Conservation (phyloP, 163 green algal species). For the Prototheca wickerhamii region DNA sequence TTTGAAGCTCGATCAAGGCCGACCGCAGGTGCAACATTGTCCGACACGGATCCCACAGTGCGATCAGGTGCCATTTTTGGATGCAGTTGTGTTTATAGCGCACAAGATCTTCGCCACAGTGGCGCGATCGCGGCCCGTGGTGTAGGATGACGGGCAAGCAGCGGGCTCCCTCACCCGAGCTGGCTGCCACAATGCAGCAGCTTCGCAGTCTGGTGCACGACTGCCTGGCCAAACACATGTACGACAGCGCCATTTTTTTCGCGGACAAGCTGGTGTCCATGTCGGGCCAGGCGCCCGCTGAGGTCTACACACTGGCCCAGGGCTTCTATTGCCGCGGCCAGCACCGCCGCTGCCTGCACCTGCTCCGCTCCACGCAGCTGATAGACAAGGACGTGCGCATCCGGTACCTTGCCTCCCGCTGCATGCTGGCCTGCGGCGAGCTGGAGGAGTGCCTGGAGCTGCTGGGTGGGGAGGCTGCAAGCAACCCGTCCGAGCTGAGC, state of each 20-base stretch:
- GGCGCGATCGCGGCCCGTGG: too few relatives aligned
- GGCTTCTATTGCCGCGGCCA: slow-evolving; percentile 22
- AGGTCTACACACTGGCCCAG: slow-evolving; percentile 78
- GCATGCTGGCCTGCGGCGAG: slow-evolving; percentile 63
- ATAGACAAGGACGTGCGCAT: slow-evolving; percentile 61
- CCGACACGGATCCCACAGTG: too few relatives aligned
- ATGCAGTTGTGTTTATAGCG: too few relatives aligned
- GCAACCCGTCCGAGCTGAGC: slow-evolving; percentile 9
- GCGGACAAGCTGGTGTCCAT: slow-evolving; percentile 90
- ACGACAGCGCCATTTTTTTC: slow-evolving; percentile 82
- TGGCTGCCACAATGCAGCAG: slow-evolving; percentile 17
- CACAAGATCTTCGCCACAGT: too few relatives aligned
- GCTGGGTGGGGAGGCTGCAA: slow-evolving; percentile 51
- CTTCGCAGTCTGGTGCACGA: slow-evolving; percentile 66
- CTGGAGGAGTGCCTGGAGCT: slow-evolving; percentile 82
- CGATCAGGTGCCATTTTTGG: too few relatives aligned
- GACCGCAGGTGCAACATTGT: too few relatives aligned
- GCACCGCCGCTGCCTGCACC: slow-evolving; percentile 24
- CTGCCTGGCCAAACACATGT: slow-evolving; percentile 73
- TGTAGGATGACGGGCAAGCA: too few relatives aligned
- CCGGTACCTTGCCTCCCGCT: slow-evolving; percentile 77
- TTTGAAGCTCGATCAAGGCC: too few relatives aligned
- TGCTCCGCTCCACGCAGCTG: slow-evolving; percentile 34
- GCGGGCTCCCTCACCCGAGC: too few relatives aligned
- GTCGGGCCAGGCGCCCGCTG: slow-evolving; percentile 37